Evolutionary conservation across 192 early-diverging fungal genomes (phyloP).

Genomic region (Spizellomyces sp.): DNA sequence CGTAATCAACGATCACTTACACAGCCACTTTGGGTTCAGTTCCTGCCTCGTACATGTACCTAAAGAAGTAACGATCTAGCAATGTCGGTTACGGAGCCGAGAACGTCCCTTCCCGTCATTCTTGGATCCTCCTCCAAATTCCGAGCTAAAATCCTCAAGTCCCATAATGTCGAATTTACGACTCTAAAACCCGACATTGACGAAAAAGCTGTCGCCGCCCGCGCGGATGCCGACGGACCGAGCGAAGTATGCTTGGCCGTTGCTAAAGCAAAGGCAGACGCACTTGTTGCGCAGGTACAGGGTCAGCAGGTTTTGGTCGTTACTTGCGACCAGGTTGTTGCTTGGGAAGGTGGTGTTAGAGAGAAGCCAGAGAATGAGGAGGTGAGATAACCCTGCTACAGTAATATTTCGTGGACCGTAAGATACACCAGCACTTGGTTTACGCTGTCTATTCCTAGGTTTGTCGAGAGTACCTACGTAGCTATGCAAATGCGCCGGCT

Average conservation of each 20-base stretch:
- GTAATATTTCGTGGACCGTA: too few relatives aligned
- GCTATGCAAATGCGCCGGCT: constrained; percentile 39
- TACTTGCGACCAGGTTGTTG: constrained; percentile 51
- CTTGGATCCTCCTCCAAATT: constrained; percentile 54
- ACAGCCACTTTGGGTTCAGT: too few relatives aligned
- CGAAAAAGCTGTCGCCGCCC: constrained; percentile 44
- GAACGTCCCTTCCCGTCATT: constrained; percentile 27
- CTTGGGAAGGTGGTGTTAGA: constrained; percentile 43
- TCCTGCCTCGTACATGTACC: too few relatives aligned
- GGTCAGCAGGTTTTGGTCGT: constrained; percentile 18
- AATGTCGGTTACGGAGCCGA: too few relatives aligned
- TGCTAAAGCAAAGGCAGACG: constrained; percentile 49
- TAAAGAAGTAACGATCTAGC: too few relatives aligned
- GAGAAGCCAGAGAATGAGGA: constrained; percentile 48
- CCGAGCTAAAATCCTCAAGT: constrained; percentile 41
- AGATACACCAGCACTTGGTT: too few relatives aligned
- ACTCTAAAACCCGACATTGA: constrained; percentile 43
- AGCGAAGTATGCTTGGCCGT: constrained; percentile 32
- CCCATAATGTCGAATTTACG: constrained; percentile 32
- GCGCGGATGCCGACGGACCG: constrained; percentile 15
- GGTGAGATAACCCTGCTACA: background rate
- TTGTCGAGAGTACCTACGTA: constrained; percentile 38
- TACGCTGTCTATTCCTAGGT: constrained; percentile 9
- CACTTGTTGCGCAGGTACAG: constrained; percentile 29
- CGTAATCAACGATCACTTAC: too few relatives aligned